Conservation (phyloP, 1,284 basidiomycete genomes). For the Heterobasidion irregulare region DNA sequence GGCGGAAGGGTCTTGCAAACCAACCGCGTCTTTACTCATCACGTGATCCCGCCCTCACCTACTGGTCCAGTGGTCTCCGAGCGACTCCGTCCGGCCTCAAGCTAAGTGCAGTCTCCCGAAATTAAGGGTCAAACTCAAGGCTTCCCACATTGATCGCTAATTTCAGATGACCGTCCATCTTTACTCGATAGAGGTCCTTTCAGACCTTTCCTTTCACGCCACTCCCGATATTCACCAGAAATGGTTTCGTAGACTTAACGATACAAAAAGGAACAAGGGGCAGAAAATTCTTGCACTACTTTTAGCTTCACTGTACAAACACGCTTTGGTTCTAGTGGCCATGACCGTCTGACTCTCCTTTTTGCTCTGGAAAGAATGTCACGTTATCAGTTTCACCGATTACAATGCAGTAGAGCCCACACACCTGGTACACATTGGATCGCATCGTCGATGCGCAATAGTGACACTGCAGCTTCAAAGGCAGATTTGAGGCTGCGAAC, state of each 20-base stretch:
- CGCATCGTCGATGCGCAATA: conserved; percentile 94
- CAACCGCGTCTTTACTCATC: conserved; percentile 1
- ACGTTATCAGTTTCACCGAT: conserved; percentile 4
- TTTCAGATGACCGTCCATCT: no score
- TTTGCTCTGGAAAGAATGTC: conserved; percentile 41
- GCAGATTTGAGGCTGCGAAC: conserved; percentile 95
- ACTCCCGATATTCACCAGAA: no score
- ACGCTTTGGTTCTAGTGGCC: conserved; percentile 30
- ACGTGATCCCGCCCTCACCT: neutral
- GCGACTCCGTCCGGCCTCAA: neutral
- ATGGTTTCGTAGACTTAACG: no score
- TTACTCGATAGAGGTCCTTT: no score
- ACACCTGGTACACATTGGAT: conserved; percentile 79
- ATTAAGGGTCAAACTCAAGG: no score
- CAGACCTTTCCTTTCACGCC: no score
- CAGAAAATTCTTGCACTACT: neutral
- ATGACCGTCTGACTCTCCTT: conserved; percentile 62
- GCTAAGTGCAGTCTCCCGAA: neutral
- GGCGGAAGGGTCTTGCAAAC: neutral
- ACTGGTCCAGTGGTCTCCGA: neutral
- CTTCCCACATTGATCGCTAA: no score
- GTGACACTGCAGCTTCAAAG: conserved; percentile 92
- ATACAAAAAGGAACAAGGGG: no score
- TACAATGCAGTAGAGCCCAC: conserved; percentile 15
- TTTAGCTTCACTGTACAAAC: neutral